Conservation (phyloP, 495 filamentous ascomycete species). For the Astrothelium subdiscretum region DNA sequence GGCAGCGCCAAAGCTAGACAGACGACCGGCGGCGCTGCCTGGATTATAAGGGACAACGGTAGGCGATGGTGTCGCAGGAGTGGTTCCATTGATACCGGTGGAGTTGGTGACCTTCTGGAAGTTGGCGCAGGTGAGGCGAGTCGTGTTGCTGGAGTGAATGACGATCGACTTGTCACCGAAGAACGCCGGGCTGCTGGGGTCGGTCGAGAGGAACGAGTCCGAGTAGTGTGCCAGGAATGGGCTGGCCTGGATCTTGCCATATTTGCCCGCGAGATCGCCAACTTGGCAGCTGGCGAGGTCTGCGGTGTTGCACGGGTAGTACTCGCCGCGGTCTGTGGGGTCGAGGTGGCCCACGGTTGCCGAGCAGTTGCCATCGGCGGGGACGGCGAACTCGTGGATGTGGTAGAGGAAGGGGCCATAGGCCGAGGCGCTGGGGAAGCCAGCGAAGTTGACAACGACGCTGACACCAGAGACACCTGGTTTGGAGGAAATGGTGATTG, state of each 20-base stretch:
- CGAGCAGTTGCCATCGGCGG: constrained; percentile 14
- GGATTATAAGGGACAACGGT: not conserved
- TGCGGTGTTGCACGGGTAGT: constrained; percentile 8
- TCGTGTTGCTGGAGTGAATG: constrained; percentile 7
- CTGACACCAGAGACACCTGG: not conserved
- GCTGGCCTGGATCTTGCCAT: constrained; percentile 8
- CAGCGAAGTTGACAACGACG: constrained; percentile 4
- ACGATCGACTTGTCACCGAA: constrained; percentile 7
- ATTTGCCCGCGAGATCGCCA: constrained; percentile 15
- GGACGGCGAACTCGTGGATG: constrained; percentile 14
- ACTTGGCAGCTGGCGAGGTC: constrained; percentile 7
- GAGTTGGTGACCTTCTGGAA: constrained; percentile 2
- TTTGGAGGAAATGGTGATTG: constrained; percentile 1
- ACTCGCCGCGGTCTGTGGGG: constrained; percentile 12
- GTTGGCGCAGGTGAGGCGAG: constrained; percentile 8
- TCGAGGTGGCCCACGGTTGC: constrained; percentile 13
- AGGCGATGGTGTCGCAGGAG: not conserved
- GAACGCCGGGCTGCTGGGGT: constrained; percentile 5
- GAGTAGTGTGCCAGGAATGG: not conserved
- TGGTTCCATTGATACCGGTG: not conserved
- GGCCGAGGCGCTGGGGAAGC: constrained; percentile 1
- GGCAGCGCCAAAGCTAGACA: not conserved
- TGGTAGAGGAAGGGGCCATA: constrained; percentile 14
- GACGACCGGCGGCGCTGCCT: not conserved
- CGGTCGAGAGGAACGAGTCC: not conserved